Percentiles rank a stretch among this genome's conserved stretches.
These are phyloP conservation scores for Irpex sp. DNA, from an alignment of 1,284 basidiomycete genomes.

Conservation along the genomic window DNA sequence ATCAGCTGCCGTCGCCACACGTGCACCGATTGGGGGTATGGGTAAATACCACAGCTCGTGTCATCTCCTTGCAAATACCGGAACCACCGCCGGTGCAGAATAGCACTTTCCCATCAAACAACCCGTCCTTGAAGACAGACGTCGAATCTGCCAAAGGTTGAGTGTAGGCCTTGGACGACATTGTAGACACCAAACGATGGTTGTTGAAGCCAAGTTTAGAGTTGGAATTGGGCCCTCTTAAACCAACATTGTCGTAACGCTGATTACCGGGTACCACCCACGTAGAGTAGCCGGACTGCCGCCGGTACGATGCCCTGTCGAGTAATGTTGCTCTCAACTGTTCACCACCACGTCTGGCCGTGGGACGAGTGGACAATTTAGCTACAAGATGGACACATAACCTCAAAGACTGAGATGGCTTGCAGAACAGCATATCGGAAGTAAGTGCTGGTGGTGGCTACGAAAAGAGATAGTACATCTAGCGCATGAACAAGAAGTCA, in stretches of 20 bases:
- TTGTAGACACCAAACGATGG: background rate
- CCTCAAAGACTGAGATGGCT: background rate
- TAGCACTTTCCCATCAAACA: constrained; percentile 91
- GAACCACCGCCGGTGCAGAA: constrained; percentile 91
- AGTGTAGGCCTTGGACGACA: constrained; percentile 28
- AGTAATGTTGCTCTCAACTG: background rate
- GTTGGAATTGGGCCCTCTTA: background rate
- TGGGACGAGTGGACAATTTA: background rate
- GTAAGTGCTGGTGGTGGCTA: background rate
- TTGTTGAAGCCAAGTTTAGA: background rate
- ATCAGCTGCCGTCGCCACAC: constrained; percentile 4
- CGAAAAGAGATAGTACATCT: background rate
- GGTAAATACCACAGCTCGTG: constrained; percentile 65
- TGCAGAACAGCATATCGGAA: background rate
- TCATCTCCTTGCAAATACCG: constrained; percentile 92
- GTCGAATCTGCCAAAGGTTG: constrained; percentile 50
- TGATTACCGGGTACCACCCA: background rate
- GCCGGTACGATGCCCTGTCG: background rate
- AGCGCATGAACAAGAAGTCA: background rate
- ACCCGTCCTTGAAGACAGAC: constrained; percentile 69
- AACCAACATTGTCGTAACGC: background rate
- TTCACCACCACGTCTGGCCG: background rate
- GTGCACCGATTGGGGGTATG: background rate
- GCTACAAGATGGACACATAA: background rate
- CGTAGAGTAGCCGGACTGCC: background rate